These are phyloP conservation scores for Backusella parvicylindrica DNA, from an alignment of 192 early-diverging fungal species.

Conservation along the genomic window DNA sequence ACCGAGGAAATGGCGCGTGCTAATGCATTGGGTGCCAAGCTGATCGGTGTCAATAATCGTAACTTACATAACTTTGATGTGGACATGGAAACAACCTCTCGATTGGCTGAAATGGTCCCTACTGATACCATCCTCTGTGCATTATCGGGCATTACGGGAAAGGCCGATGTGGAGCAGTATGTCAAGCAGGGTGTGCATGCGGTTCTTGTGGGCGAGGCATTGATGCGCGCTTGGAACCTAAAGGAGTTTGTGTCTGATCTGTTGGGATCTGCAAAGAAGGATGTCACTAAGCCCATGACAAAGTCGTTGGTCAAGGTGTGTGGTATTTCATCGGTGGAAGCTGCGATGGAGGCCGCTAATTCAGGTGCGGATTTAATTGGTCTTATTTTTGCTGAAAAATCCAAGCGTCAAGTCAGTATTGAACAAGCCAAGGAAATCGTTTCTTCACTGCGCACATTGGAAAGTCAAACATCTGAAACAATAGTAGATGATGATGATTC, in stretches of 20 bases:
- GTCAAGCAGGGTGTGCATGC: slow-evolving; percentile 70
- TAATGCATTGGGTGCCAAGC: slow-evolving; percentile 70
- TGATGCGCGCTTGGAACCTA: slow-evolving; percentile 85
- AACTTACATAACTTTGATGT: slow-evolving; percentile 96
- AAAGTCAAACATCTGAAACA: slow-evolving; percentile 1
- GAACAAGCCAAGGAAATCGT: slow-evolving; percentile 70
- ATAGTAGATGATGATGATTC: background rate
- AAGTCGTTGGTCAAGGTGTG: slow-evolving; percentile 85
- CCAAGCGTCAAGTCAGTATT: slow-evolving; percentile 70
- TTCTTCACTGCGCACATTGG: slow-evolving; percentile 49
- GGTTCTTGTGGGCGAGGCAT: slow-evolving; percentile 90
- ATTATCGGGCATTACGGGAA: slow-evolving; percentile 83
- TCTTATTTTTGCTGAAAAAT: slow-evolving; percentile 85
- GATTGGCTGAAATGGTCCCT: slow-evolving; percentile 78
- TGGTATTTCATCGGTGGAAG: slow-evolving; percentile 79
- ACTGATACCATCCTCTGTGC: slow-evolving; percentile 76
- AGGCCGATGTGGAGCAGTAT: slow-evolving; percentile 81
- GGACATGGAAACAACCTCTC: slow-evolving; percentile 81
- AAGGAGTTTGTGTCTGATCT: slow-evolving; percentile 71
- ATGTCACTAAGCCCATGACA: background rate
- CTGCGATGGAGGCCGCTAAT: slow-evolving; percentile 69
- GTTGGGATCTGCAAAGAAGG: slow-evolving; percentile 36
- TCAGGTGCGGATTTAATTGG: slow-evolving; percentile 91
- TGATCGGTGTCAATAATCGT: slow-evolving; percentile 98
- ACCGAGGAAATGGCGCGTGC: slow-evolving; percentile 86